phyloP scores from a whole-genome alignment of 176 grass and related monocot species.

The Rhynchospora breviuscula region DNA sequence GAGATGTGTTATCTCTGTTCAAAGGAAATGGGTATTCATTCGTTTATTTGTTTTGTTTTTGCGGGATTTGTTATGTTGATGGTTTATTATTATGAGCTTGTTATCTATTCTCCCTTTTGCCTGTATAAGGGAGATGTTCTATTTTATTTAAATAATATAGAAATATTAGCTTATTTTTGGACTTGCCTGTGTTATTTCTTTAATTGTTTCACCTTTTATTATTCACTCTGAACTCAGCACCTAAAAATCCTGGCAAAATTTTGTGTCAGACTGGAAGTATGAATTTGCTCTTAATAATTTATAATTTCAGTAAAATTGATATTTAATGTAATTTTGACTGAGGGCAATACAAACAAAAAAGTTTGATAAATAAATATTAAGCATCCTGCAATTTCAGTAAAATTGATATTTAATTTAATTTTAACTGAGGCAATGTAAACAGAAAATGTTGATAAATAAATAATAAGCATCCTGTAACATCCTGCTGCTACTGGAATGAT shows the following conservation, averaged over 20 bases:
- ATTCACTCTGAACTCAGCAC: not conserved
- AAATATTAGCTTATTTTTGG: slow-evolving; percentile 21
- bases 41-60: slow-evolving; percentile 3
- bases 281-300: too few species aligned
- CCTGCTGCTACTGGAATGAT: too few species aligned
- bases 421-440: too few species aligned
- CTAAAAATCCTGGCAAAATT: too few species aligned
- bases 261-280: too few species aligned
- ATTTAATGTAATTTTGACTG: not conserved
- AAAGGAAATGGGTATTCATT: slow-evolving; percentile 21
- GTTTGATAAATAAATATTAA: not conserved
- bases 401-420: too few species aligned
- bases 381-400: not conserved
- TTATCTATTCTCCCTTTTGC: slow-evolving; percentile 52
- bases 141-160: slow-evolving; percentile 27
- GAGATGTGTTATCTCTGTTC: slow-evolving; percentile 23
- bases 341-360: not conserved
- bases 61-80: too few species aligned
- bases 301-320: too few species aligned
- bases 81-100: not conserved
- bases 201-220: not conserved
- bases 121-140: slow-evolving; percentile 50
- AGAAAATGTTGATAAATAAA: too few species aligned
- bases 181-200: not conserved
- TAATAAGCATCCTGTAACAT: too few species aligned